Base-by-base conservation (phyloP, 2,329 filamentous ascomycete genomes). In the Calonectria pseudoturangicola region DNA sequence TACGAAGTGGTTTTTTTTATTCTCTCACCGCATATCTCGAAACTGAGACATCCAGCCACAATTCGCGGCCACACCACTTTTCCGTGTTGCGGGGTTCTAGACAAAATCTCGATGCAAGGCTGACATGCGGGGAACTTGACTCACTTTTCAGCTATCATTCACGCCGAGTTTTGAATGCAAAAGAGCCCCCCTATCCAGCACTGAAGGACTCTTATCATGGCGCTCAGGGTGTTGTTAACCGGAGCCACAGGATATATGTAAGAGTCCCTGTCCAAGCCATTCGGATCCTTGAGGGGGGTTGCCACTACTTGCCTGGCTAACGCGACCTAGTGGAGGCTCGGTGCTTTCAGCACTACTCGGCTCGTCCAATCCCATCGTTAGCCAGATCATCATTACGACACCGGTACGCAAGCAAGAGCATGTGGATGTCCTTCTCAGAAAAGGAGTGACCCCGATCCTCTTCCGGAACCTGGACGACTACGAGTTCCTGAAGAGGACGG, bases 231-330 rank as follows among this genome's bases (percentile, higher is more conserved):
- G 12, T 66, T 75, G 6, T 7, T 71, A 0, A 75, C 66, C 3
- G 69, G 74, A n/a, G 72, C 67, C 1, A 71, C 69, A 1, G 70
- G 72, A 16, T 75, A 74, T 0, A 54, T 74, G 67, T 73, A 66
- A 68, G 21, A 41, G 10, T 36, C 7, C 2, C 33, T 13, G 33
- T 12, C 7, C 13, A 16, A 16, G 4, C 18, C 6, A 25, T 2
- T 43, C 9, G 12, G 56, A 21, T 18, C 36, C 30, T 7, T 8
- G 4, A 5, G 10, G 10, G 15, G 10, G 15, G 13, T n/a, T 10
- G 33, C 10, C 8, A 3, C n/a, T 5, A 10, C 41, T 27, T 10
- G 18, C 27, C 15, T 21, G 25, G 10, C 41, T 47, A 47, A 47
- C 28, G 28, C 39, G 41, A 9, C 15, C 33, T n/a, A 71, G 73